Evolutionary conservation across 768 basidiomycete species (phyloP).

Genomic region (button mushroom (Agaricus bisporus)): DNA sequence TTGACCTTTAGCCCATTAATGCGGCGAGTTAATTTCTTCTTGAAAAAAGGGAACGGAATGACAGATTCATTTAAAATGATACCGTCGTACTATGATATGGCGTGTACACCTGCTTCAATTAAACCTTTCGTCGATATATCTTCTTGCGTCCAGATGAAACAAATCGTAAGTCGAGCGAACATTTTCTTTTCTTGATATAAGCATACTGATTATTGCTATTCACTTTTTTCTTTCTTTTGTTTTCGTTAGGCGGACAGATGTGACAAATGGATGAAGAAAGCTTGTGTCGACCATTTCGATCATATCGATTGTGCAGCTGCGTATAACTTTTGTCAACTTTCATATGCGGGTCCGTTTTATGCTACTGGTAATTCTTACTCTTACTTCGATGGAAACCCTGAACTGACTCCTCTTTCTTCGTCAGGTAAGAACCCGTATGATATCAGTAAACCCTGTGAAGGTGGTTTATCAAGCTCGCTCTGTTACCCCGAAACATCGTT

Average conservation of each 20-base stretch:
- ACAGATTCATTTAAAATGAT: conserved; percentile 48
- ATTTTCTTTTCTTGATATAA: not conserved
- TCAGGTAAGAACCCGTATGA: conserved; percentile 60
- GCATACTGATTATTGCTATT: not conserved
- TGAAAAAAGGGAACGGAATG: conserved; percentile 49
- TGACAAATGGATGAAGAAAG: conserved; percentile 41
- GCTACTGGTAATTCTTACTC: too few species aligned
- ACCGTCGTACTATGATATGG: conserved; percentile 38
- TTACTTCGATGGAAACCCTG: too few species aligned
- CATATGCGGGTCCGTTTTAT: not conserved
- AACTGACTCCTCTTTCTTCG: too few species aligned
- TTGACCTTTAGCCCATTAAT: conserved; percentile 17
- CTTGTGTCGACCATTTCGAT: conserved; percentile 63
- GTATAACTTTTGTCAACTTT: conserved; percentile 47
- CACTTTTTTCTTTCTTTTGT: not conserved
- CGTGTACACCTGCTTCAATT: conserved; percentile 46
- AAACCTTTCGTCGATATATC: conserved; percentile 27
- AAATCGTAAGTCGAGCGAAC: conserved; percentile 35
- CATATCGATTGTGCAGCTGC: conserved; percentile 60
- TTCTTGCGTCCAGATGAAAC: conserved; percentile 54
- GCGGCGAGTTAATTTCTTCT: not conserved
- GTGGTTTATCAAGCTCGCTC: conserved; percentile 36
- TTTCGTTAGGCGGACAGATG: conserved; percentile 55
- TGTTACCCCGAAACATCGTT: conserved; percentile 51
- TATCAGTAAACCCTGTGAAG: conserved; percentile 54